Evolutionary conservation across 768 basidiomycete genomes (phyloP), one percentile per base, ranked within the genome.

Genomic region (Lentinula sp.): DNA sequence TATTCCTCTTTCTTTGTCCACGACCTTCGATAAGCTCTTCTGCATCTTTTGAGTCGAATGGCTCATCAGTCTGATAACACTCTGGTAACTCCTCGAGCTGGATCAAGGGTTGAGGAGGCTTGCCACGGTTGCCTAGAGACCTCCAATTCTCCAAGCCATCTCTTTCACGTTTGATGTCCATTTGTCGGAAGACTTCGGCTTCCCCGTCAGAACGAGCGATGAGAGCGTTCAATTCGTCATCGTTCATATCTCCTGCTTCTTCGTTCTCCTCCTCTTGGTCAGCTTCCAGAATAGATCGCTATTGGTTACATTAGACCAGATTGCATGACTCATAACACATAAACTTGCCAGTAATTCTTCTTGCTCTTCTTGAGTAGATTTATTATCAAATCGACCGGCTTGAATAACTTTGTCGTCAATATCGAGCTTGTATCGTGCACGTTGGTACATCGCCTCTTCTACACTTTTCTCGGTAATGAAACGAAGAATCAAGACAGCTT

Each of bases 321-420:
- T 55, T 16, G 4, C 23, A 31, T 18, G 3, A 37, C n/a, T 4
- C 9, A 6, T 6, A 52, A 18, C 21, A 28, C 54, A 46, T 51
- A 56, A 34, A 74, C 88, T 65, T 67, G 93, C 92, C 76, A 98
- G 75, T 65, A 96, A 89, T 69, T 94, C 93, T 71, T 99, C 96
- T 66, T 97, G 95, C 71, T 99, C 97, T 71, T 96, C 95, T 65
- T 94, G 91, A 3, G 95, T 96, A 21, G 95, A 96, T 75, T 96
- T 96, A 76, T 98, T 96, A 72, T 99, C 97, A 76, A 98, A 98
- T 50, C 94, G 93, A 80, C 96, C 96, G 57, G 95, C 95, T 77
- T 98, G 96, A 69, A 98, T 98, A 76, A 97, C 96, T 74, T 99
- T 98, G 77, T 96, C 95, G 71, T 99, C 97, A 68, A 99, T 95